Evolutionary conservation across 768 basidiomycete species (phyloP), one percentile per base, ranked within the genome.

Genomic region (Amanita rimosa): DNA sequence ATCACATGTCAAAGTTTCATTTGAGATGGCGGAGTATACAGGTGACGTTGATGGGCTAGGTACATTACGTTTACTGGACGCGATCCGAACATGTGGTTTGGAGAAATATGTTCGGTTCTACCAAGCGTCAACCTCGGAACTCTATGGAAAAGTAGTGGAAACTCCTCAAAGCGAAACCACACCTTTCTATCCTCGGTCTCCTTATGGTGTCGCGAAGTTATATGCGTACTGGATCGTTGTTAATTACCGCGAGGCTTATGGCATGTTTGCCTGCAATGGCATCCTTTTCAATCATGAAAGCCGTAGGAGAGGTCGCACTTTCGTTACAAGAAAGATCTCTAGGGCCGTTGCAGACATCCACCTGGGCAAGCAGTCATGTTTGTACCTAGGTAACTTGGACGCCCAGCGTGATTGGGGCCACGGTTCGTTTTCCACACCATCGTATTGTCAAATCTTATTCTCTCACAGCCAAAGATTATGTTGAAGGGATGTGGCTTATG

Each of bases 1-100:
- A 65, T 92, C 89, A 37, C 94, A 98, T 70, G 94, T 98, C 72
- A 98, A 98, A 67, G 94, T 98, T 55, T 96, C 93, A 22, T 98
- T 98, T 65, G 95, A 97, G 67, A 95, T 98, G 91, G 90, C 94
- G 21, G 94, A 98, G 67, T 98, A 98, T 70, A 98, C 95, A 0
- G 93, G 89, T 44, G 95, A 98, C 60, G 94, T 98, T 43, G 94
- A 98, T 58, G 94, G 84, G 6, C 75, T 98, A 35, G 94, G 94
- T 47, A 98, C 94, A 5, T 79, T 98, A 42, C 89, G 94, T 57
- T 78, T 98, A 51, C 84, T 98, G 50, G 95, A 98, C 59, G 94
- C 94, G 48, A 83, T 98, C 64, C 82, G 94, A 36, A 98, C 95
- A 6, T 93, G 91, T 64, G 94, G 94, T 3, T 78, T 98, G 52